Evolutionary conservation across 306 rosid species (phyloP).

Genomic region (barrel medic (Medicago truncatula)): MtrunA17r5.0-ANR NC_053042.1:22523001-22523500

Average conservation of each 20-base stretch:
- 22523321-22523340: neutral
- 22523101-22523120: neutral
- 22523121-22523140: neutral
- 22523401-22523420: neutral
- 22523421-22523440: neutral
- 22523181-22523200: neutral
- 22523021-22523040: neutral
- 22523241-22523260: neutral
- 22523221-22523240: neutral
- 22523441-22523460: neutral
- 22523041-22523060: neutral
- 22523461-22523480: neutral
- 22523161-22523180: neutral
- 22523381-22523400: neutral
- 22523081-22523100: neutral
- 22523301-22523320: neutral
- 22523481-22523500: too few relatives aligned
- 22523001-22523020: neutral
- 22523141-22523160: neutral
- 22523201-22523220: neutral
- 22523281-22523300: neutral
- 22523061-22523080: neutral
- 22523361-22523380: neutral
- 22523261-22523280: neutral
- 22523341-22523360: neutral